These are phyloP conservation scores for Candida nitratophila DNA, from an alignment of 805 yeast genomes.

Conservation along the genomic window DNA sequence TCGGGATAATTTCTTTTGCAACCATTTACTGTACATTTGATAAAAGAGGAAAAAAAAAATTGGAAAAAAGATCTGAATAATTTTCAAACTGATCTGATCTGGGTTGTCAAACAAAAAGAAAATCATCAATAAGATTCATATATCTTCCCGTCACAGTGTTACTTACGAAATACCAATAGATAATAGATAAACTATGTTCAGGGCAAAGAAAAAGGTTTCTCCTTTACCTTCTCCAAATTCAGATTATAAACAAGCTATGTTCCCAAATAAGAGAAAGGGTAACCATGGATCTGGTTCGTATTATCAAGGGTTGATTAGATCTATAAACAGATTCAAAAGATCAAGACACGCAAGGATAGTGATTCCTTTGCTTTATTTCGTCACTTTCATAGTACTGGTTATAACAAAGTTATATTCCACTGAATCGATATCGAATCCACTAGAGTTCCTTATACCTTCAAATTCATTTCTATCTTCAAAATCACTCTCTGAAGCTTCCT, in stretches of 20 bases:
- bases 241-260: background rate
- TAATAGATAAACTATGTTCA: background rate
- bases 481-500: background rate
- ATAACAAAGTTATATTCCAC: conserved; percentile 5
- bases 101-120: no score
- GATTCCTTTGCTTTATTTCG: conserved; percentile 14
- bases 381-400: conserved; percentile 8
- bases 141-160: no score
- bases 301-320: background rate
- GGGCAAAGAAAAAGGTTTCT: background rate
- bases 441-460: no score
- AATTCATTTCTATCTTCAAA: background rate
- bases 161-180: no score
- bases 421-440: background rate
- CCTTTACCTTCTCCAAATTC: background rate
- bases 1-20: no score
- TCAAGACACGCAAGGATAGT: conserved; percentile 8
- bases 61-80: no score
- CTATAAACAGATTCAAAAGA: conserved; percentile 9
- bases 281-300: background rate
- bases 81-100: no score
- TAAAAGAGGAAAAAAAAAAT: no score
- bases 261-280: no score
- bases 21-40: no score
- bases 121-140: no score